Evolutionary conservation across 176 grass and related monocot species (phyloP).

Genomic region (Eleusine coracana): DNA sequence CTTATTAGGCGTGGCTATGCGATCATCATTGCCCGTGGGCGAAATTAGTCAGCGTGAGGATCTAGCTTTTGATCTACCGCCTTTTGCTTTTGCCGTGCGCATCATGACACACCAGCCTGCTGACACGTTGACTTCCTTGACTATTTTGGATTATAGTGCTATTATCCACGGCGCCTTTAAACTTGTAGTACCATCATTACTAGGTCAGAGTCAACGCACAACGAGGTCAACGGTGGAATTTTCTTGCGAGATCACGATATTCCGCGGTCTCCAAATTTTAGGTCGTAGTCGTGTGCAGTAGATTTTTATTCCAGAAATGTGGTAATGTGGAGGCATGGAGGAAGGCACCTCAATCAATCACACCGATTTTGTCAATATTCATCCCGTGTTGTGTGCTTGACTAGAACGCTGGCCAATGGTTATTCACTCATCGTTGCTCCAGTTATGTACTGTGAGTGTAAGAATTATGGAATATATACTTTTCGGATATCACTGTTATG

Average conservation of each 20-base stretch:
- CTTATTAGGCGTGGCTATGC: background rate
- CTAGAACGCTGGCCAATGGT: no score
- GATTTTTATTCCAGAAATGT: background rate
- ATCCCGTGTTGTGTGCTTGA: background rate
- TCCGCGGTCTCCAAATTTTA: background rate
- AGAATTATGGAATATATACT: no score
- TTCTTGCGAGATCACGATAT: background rate
- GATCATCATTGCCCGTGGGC: slow-evolving; percentile 3
- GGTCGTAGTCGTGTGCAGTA: background rate
- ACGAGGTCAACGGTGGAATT: background rate
- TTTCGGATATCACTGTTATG: no score
- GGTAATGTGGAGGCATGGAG: background rate
- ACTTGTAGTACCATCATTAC: no score
- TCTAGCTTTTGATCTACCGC: background rate
- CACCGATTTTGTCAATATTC: background rate
- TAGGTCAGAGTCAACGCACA: background rate
- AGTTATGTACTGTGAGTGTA: no score
- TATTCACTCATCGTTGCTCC: no score
- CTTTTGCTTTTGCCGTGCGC: background rate
- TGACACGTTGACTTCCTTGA: background rate
- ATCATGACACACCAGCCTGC: background rate
- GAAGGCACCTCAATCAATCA: background rate
- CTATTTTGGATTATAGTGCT: background rate
- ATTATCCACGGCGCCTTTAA: no score
- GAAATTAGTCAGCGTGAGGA: slow-evolving; percentile 24